phyloP scores from a whole-genome alignment of 495 filamentous ascomycete species.

The Aspergillus sclerotioniger region DNA sequence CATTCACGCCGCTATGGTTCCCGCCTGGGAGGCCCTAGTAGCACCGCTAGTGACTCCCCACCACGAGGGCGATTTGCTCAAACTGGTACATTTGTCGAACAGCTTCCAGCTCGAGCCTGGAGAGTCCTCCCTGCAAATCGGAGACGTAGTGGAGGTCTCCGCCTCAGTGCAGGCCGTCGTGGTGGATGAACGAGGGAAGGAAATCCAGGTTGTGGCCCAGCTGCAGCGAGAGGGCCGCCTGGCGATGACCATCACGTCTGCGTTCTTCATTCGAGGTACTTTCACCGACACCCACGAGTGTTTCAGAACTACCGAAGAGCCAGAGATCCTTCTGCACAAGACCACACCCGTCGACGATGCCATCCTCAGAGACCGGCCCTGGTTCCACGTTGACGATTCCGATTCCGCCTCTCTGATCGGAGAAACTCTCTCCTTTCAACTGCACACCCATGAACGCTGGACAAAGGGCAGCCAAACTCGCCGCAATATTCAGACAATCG shows the following conservation, averaged over 20 bases:
- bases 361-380: background rate
- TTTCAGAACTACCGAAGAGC: constrained; percentile 3
- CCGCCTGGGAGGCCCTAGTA: background rate
- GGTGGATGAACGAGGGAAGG: background rate
- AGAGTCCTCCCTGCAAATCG: background rate
- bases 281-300: background rate
- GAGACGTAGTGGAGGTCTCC: background rate
- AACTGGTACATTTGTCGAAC: background rate
- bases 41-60: background rate
- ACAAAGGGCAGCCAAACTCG: background rate
- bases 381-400: background rate
- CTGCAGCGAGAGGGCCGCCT: background rate
- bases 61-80: background rate
- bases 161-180: background rate
- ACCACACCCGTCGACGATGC: background rate
- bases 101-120: background rate
- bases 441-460: background rate
- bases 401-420: background rate
- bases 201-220: background rate
- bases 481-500: background rate
- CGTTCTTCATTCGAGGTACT: constrained; percentile 1
- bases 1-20: background rate
- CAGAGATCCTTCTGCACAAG: background rate
- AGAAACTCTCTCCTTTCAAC: background rate
- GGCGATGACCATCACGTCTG: background rate